phyloP scores from a whole-genome alignment of 768 basidiomycete species.

The Hypsizygus marmoreus region DNA sequence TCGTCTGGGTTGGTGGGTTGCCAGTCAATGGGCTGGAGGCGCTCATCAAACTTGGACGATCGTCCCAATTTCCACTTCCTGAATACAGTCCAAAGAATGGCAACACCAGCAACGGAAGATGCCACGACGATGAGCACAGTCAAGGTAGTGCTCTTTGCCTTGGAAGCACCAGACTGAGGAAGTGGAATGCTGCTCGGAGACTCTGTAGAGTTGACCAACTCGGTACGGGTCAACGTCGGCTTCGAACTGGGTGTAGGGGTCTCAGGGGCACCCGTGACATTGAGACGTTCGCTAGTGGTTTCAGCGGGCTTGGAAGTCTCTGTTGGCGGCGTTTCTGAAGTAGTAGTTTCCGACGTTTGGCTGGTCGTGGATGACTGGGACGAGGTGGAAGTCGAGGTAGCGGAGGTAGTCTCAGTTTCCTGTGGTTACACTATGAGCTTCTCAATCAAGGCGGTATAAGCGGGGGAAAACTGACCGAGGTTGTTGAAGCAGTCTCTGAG shows the following conservation, averaged over 20 bases:
- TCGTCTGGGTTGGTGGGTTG: conserved; percentile 62
- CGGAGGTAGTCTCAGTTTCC: too few relatives aligned
- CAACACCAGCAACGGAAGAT: conserved; percentile 63
- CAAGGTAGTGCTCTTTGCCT: conserved; percentile 43
- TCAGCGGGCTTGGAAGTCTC: conserved; percentile 8
- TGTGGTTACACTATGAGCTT: too few relatives aligned
- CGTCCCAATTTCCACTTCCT: conserved; percentile 90
- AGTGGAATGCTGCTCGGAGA: conserved; percentile 30
- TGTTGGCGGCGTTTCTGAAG: conserved; percentile 7
- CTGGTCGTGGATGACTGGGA: conserved; percentile 4
- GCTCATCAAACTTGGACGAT: conserved; percentile 78
- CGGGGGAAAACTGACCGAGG: too few relatives aligned
- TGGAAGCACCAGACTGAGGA: conserved; percentile 24
- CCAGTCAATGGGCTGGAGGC: conserved; percentile 89
- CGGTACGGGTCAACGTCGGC: conserved; percentile 29
- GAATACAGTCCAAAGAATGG: conserved; percentile 85
- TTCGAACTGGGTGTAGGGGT: conserved; percentile 16
- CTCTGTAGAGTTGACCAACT: conserved; percentile 27
- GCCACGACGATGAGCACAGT: conserved; percentile 74
- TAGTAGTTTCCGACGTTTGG: conserved; percentile 5
- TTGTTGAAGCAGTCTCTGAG: too few relatives aligned
- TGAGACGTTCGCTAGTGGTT: conserved; percentile 23
- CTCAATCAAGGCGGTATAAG: too few relatives aligned
- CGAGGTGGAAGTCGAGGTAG: too few relatives aligned
- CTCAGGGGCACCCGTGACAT: conserved; percentile 19